A percentile compares a stretch with the other conserved stretches of the same genome.
Conservation (phyloP, 306 rosid species). For the Quercus dentata region DNA sequence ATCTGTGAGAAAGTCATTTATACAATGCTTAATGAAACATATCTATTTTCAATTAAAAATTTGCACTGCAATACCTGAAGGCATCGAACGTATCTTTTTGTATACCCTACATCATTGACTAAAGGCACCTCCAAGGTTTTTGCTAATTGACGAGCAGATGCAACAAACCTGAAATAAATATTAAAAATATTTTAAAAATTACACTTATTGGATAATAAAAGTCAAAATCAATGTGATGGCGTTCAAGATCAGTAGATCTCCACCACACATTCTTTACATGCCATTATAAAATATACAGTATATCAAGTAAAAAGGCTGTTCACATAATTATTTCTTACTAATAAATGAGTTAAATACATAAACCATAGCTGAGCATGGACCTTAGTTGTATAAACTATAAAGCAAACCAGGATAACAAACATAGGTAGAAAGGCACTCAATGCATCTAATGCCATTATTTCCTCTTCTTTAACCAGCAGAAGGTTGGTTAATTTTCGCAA, state of each 20-base stretch:
- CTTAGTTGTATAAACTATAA: background rate
- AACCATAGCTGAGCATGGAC: background rate
- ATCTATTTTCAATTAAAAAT: background rate
- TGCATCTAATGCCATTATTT: background rate
- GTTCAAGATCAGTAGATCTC: background rate
- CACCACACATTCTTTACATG: background rate
- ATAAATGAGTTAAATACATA: background rate
- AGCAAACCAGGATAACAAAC: background rate
- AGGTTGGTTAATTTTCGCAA: background rate
- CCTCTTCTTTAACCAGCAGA: background rate
- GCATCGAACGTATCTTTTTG: constrained; percentile 97
- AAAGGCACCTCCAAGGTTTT: constrained; percentile 97
- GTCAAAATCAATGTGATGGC: background rate
- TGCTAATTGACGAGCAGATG: constrained; percentile 87
- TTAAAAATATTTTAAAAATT: background rate
- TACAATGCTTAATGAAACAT: background rate
- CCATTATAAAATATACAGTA: background rate
- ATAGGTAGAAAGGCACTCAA: background rate
- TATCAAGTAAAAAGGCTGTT: background rate
- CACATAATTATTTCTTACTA: background rate
- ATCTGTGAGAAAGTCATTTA: background rate
- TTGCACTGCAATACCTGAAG: constrained; percentile 64
- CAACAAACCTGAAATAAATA: constrained; percentile 64
- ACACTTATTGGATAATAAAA: background rate
- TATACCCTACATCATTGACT: constrained; percentile 98